A percentile compares a stretch with the other conserved stretches of the same genome.
Evolutionary conservation across 169 alveolate species (phyloP).

Genomic region (Neospora caninum): DNA sequence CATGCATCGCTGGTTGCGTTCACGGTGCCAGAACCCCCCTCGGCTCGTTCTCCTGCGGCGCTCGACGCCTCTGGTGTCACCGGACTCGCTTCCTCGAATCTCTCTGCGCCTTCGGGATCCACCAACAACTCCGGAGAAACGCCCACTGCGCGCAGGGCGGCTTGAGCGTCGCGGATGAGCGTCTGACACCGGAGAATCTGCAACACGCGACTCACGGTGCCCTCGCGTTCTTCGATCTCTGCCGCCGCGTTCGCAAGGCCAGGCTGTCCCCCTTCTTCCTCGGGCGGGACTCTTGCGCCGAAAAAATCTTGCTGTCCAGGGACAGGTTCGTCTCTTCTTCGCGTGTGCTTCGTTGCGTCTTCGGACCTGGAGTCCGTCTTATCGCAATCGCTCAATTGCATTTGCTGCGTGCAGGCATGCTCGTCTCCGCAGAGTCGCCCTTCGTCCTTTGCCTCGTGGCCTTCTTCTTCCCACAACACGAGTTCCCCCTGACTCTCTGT

Average conservation of each 20-base stretch:
- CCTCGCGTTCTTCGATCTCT: conserved; percentile 7
- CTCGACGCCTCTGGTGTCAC: neutral
- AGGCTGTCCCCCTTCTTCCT: neutral
- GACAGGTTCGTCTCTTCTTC: too few species aligned
- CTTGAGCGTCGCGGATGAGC: neutral
- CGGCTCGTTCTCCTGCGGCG: neutral
- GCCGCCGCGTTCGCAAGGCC: neutral
- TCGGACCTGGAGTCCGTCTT: too few species aligned
- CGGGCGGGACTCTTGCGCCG: too few species aligned
- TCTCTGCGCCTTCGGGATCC: neutral
- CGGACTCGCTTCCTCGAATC: neutral
- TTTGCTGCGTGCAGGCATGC: too few species aligned
- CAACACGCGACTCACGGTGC: conserved; percentile 30
- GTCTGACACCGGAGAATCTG: conserved; percentile 5
- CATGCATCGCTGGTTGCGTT: too few species aligned
- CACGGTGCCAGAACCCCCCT: neutral
- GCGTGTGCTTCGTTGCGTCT: too few species aligned
- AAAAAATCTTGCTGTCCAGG: too few species aligned
- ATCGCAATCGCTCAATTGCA: too few species aligned
- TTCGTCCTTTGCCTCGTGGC: too few species aligned
- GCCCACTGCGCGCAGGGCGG: neutral
- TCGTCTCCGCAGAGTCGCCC: too few species aligned
- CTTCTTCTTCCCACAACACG: too few species aligned
- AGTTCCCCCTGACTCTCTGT: too few species aligned
- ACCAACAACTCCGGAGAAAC: neutral